Base-by-base conservation (phyloP, 1,139 yeast genomes). In the Suhomyces coccinellae region DNA sequence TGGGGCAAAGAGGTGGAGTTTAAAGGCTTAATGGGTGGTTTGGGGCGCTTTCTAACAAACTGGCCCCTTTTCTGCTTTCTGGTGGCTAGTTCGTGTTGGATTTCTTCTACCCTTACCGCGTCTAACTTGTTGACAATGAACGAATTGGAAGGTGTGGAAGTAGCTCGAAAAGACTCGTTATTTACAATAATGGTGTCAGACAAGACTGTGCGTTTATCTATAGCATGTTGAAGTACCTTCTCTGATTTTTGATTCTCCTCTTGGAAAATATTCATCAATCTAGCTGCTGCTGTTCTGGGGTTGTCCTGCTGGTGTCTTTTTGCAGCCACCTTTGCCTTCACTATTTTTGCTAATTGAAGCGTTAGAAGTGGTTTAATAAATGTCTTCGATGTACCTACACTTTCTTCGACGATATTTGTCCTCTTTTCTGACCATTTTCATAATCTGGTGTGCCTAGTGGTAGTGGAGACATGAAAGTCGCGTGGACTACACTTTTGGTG, bases 111-210 rank as follows among this genome's bases (percentile, higher is more conserved):
- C 27, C 36, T 38, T 5, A 17, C 30, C 9, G 54, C 52, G 14
- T 42, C 42, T 16, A 51, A 35, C 3, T 37, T 30, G 13, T 33
- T 41, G 9, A 42, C 24, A 12, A 47, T 36, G 8, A 49, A 26
- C 4, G 51, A 51, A 17, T 33, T 44, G 7, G 48, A 41, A 5
- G 57, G 58, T 3, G 58, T 54, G 2, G 57, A 53, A 13, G 58
- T 54, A 5, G 58, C 58, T 22, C 48, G 49, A 34, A 54, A 54
- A 3, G 48, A 41, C 3, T 54, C 54, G 6, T 61, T 54, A 12
- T 50, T 46, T 2, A n/a, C 8, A 9, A 6, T 6, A 8, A 28
- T 27, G 10, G 15, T 3, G 5, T 13, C 10, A n/a, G 33, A 13
- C 15, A 30, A 13, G 4, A 30, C 16, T 13, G 10, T 13, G 7